Evolutionary conservation across 768 basidiomycete species (phyloP), one percentile per base, ranked within the genome.

Genomic region (Royoungia palumana): DNA sequence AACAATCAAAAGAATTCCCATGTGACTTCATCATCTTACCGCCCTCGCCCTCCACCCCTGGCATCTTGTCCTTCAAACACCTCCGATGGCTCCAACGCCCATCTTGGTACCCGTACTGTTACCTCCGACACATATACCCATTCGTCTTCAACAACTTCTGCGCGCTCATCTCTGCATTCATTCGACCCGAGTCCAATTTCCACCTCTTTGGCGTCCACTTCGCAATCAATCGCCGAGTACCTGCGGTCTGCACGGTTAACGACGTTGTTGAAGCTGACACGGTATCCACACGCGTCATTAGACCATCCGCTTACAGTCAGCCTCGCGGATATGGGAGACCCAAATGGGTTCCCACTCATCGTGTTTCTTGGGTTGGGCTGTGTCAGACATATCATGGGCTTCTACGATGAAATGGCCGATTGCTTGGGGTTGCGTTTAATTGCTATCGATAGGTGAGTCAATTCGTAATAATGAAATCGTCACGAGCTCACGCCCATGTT

Each of bases 341-440:
- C 86, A 4, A 80, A 78, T n/a, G 95, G 95, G 1, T 80, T 82
- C 59, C 95, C 95, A 0, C 80, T 98, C 9, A 72, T 99, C 20
- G 80, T 98, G 20, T 99, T 95, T 66, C 80, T 99, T 52, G 95
- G 95, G 2, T 65, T 98, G 40, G 95, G 94, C 14, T 92, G 91
- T 61, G 95, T 98, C 4, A 80, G 95, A 35, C 94, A 98, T 67
- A 79, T 97, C 49, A 88, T 96, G 78, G 94, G 90, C 13, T 70
- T 98, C 41, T 98, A 94, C 64, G 95, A 98, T 65, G 95, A 99
- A 63, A 87, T 97, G 82, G 95, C 95, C 5, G 82, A 85, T 51
- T 87, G 85, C 49, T 70, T 95, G 49, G 86, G 86, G 6, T 75
- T 99, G 30, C 75, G 95, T 47, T 74, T 99, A 46, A 94, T 99